Evolutionary conservation across 2,329 filamentous ascomycete species (phyloP), one percentile per base, ranked within the genome.

Genomic region (Pseudocercospora vitis): DNA sequence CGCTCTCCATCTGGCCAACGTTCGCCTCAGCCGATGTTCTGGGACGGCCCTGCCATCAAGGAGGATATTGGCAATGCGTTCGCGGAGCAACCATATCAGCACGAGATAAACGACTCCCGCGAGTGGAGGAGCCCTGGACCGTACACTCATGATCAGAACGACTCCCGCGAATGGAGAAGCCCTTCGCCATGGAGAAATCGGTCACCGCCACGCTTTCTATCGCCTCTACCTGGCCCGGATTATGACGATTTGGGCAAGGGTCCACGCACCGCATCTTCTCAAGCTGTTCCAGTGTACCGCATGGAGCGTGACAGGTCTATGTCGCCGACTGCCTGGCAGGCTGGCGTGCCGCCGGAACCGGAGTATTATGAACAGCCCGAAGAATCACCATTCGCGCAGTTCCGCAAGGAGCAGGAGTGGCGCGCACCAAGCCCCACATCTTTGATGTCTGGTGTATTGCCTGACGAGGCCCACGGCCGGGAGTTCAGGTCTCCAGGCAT

Each of bases 191-290:
- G 37, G 37, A 42, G 37, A 23, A 42, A 24, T 33, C 32, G 52
- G 7, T 12, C 19, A 19, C 40, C 53, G 14, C 48, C 53, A 8
- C n/a, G 39, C 7, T 51, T 55, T 35, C 39, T 29, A 4, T 44
- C 47, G 21, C 53, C 53, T 47, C 44, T 55, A 4, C 53, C 53
- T 12, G 53, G 44, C 14, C 48, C 50, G 14, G 53, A 55, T 21
- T 42, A 42, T 21, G 21, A 24, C 21, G 14, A 42, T 7, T 23
- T 42, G 37, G 19, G 19, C 12, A 42, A 42, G 37, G 37, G 48
- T 7, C 53, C 53, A 11, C 53, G 53, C 21, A 55, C 53, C n/a
- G 53, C 53, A 9, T 55, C 53, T 40, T 55, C 53, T 19, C 53
- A 55, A 44, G 53, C 53, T 1, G 48, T 55, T 18, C 53, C 53